These are phyloP conservation scores for Magnolia officinalis DNA, from an alignment of 164 flowering plant genomes.

Conservation along the genomic window DNA sequence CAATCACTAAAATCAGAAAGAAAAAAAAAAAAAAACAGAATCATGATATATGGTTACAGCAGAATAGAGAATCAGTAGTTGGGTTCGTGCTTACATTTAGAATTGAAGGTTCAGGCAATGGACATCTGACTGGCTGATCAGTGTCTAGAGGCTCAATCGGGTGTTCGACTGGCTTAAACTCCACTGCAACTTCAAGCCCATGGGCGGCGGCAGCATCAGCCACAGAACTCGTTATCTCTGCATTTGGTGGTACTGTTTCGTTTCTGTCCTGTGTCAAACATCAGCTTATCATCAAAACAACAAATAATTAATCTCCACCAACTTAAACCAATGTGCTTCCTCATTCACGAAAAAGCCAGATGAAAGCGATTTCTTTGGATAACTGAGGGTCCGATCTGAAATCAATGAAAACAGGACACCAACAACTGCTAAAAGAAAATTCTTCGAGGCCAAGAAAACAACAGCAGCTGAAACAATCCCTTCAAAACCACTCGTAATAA, in stretches of 20 bases:
- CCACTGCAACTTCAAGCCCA: constrained; percentile 77
- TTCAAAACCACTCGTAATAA: not conserved
- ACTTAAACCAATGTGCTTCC: not conserved
- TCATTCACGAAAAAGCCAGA: not conserved
- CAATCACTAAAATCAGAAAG: not conserved
- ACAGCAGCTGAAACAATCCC: not conserved
- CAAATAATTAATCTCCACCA: not conserved
- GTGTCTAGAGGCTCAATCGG: constrained; percentile 80
- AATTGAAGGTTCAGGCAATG: constrained; percentile 91
- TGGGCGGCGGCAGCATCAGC: constrained; percentile 39
- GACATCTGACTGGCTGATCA: constrained; percentile 85
- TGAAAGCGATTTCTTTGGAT: not conserved
- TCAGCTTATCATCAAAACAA: constrained; percentile 1
- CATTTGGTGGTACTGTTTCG: constrained; percentile 44
- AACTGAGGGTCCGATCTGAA: not conserved
- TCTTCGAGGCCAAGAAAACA: not conserved
- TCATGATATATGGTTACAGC: not conserved
- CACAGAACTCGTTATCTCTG: constrained; percentile 31
- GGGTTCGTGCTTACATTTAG: constrained; percentile 61
- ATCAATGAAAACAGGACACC: not conserved
- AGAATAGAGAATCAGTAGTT: not conserved
- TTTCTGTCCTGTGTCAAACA: constrained; percentile 51
- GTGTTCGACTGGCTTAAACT: constrained; percentile 90
- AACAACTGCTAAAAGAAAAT: not conserved
- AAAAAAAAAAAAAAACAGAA: not conserved